phyloP scores from a whole-genome alignment of 2,329 filamentous ascomycete species.

The Neopestalotiopsis clavispora region DNA sequence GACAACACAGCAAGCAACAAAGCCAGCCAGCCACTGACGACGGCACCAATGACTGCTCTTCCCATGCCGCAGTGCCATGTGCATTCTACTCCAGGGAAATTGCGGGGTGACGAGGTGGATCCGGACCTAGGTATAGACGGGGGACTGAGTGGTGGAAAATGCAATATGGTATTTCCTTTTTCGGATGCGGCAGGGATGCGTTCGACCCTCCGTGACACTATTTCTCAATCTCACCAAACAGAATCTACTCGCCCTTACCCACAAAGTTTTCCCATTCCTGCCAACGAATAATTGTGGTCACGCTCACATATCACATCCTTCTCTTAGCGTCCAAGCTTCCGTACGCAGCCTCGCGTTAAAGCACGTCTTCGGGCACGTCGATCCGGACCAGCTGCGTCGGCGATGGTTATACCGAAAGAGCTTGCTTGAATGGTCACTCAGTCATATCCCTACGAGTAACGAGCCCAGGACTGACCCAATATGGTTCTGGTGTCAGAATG shows the following conservation, averaged over 20 bases:
- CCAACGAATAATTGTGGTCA: conserved; percentile 3
- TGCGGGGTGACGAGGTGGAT: conserved; percentile 15
- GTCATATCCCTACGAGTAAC: no score
- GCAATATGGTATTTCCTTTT: conserved; percentile 8
- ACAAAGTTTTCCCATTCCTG: conserved; percentile 2
- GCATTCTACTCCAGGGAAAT: conserved; percentile 13
- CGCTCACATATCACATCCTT: neutral
- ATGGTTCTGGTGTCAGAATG: neutral
- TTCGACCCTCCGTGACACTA: conserved; percentile 3
- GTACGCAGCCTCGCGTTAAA: neutral
- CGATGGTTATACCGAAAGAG: conserved; percentile 3
- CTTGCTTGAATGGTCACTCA: no score
- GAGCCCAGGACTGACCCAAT: neutral
- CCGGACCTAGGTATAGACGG: neutral
- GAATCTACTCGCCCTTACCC: neutral
- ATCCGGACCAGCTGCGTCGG: neutral
- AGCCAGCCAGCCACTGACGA: neutral
- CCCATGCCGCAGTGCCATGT: neutral
- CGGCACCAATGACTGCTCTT: neutral
- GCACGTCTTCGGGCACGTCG: neutral
- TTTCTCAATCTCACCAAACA: neutral
- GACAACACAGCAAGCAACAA: neutral
- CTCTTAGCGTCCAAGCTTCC: neutral
- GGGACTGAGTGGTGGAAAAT: conserved; percentile 16
- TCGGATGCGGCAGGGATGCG: neutral